These are phyloP conservation scores for Zygoascus flipseniorum DNA, from an alignment of 805 yeast genomes.

Conservation along the genomic window DNA sequence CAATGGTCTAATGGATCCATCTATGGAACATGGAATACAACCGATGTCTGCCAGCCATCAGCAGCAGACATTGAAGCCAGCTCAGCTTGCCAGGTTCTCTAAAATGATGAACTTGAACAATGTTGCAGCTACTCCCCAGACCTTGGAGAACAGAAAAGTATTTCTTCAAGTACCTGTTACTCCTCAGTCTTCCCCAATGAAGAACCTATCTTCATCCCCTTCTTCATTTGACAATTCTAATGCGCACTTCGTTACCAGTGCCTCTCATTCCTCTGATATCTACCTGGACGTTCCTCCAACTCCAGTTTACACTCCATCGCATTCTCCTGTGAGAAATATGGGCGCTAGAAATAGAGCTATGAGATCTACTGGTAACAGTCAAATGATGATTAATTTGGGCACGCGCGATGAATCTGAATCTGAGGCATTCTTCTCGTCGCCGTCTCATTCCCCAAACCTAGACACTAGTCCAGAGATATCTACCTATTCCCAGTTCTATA, in stretches of 20 bases:
- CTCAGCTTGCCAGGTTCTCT: slow-evolving; percentile 19
- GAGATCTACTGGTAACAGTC: neutral
- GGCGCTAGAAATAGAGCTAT: neutral
- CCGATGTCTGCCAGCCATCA: neutral
- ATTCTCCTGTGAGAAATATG: slow-evolving; percentile 2
- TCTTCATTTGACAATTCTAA: neutral
- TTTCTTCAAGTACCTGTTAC: slow-evolving; percentile 7
- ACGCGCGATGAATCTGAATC: slow-evolving; percentile 13
- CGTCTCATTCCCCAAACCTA: slow-evolving; percentile 15
- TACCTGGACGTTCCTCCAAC: slow-evolving; percentile 1
- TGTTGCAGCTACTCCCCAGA: slow-evolving; percentile 11
- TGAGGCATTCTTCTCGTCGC: slow-evolving; percentile 15
- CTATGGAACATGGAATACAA: neutral
- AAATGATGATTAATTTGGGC: neutral
- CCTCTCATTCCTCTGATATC: neutral
- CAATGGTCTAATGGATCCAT: neutral
- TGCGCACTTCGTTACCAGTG: neutral
- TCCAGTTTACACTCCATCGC: slow-evolving; percentile 1
- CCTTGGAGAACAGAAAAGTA: slow-evolving; percentile 3
- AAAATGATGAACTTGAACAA: slow-evolving; percentile 16
- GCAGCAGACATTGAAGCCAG: slow-evolving; percentile 10
- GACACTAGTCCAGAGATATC: slow-evolving; percentile 16
- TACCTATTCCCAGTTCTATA: slow-evolving; percentile 11
- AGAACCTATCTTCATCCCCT: neutral
- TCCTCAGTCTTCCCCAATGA: slow-evolving; percentile 13